A percentile compares a stretch with the other conserved stretches of the same genome.
phyloP scores from a whole-genome alignment of 305 asterid genomes.

The Coffea humblotiana region DNA sequence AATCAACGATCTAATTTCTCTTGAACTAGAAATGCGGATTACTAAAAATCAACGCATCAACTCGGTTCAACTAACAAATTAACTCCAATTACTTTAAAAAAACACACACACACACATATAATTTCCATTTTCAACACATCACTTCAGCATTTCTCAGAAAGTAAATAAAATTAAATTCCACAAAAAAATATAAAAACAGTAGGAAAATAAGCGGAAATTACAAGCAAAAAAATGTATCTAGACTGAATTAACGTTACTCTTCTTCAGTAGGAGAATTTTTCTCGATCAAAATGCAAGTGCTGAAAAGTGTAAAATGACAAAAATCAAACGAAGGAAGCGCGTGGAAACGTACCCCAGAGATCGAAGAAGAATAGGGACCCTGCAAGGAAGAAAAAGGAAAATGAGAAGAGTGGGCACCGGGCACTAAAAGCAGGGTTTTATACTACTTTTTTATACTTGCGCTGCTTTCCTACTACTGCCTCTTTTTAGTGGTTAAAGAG shows the following conservation, averaged over 20 bases:
- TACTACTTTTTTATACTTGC: background rate
- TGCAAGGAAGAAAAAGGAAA: no score
- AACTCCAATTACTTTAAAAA: background rate
- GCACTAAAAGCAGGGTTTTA: conserved; percentile 24
- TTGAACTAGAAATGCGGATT: background rate
- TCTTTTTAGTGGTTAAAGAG: background rate
- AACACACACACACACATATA: background rate
- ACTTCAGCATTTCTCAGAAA: conserved; percentile 12
- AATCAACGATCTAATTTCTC: conserved; percentile 7
- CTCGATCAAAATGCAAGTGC: background rate
- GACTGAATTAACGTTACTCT: background rate
- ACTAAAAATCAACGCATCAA: conserved; percentile 6
- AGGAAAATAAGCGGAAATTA: background rate
- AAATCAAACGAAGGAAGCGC: background rate
- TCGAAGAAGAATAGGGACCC: conserved; percentile 10
- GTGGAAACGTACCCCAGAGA: conserved; percentile 19
- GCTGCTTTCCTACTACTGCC: background rate
- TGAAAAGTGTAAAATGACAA: background rate
- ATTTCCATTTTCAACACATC: background rate
- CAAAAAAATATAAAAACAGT: background rate
- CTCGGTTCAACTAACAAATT: background rate
- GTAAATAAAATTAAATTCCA: background rate
- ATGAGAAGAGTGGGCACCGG: conserved; percentile 1
- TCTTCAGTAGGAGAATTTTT: background rate
- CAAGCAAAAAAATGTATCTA: background rate